Base-by-base conservation (phyloP, 768 basidiomycete species). In the Pisolithus sp. region DNA sequence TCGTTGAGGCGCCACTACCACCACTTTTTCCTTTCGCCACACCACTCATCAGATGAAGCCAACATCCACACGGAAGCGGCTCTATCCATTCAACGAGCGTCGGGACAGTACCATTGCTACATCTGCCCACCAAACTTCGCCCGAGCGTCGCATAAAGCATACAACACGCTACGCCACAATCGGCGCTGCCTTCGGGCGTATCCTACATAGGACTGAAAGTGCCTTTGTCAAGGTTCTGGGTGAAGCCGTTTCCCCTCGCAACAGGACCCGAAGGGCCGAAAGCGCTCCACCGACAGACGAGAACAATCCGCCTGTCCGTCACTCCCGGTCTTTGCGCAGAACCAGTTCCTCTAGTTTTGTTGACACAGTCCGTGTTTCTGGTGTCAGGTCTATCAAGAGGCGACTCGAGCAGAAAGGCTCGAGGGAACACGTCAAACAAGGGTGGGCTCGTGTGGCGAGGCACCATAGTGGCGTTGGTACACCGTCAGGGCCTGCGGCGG, bases 271-370 rank as follows among this genome's bases (percentile, higher is more conserved):
- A 15, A 10, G 21, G 9, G 8, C 28, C n/a, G 5, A 28, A 40
- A 40, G 12, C 4, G 10, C 20, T 1, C 40, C 7, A 2, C 13
- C 4, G 48, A 49, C 21, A 40, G 55, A 8, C 17, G 9, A 28
- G 55, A 57, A 21, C 51, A 51, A 17, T n/a, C 46, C 26, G 3
- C 26, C 37, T 28, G 46, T 51, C 7, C 47, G 47, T n/a, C 30
- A 0, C 31, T 26, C 52, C 37, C 55, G 41, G 24, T 47, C 54
- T 1, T 48, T 63, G 5, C 57, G 44, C n/a, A 59, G 64, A 48
- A 59, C 55, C 0, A n/a, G 26, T 9, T 66, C 63, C 7, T 39
- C 10, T 36, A 50, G 55, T 12, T 65, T 59, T 17, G 30, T 63
- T 36, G 53, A 57, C 7, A 63, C 61, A 0, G 12, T 57, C 18